phyloP scores from a whole-genome alignment of 2,329 filamentous ascomycete species.

The Fusarium chaquense region DNA sequence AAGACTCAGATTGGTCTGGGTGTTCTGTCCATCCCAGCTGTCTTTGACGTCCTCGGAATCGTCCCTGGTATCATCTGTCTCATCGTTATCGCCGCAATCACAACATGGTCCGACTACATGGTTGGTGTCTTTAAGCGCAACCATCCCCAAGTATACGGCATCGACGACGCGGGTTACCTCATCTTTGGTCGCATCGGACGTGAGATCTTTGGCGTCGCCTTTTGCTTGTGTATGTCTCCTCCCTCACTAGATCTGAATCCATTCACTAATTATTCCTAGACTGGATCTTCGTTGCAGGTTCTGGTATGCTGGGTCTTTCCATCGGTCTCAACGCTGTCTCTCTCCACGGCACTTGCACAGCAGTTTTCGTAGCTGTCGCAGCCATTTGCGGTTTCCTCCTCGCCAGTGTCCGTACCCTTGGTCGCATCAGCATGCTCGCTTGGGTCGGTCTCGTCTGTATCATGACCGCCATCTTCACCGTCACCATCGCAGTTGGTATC shows the following conservation, averaged over 20 bases:
- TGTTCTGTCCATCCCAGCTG: constrained; percentile 61
- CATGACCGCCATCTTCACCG: constrained; percentile 41
- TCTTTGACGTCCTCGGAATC: constrained; percentile 60
- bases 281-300: constrained; percentile 38
- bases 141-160: constrained; percentile 64
- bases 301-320: constrained; percentile 49
- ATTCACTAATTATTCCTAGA: constrained; percentile 18
- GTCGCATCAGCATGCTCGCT: constrained; percentile 51
- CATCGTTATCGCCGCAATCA: constrained; percentile 56
- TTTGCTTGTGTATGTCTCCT: constrained; percentile 51
- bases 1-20: constrained; percentile 60
- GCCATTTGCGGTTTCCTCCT: constrained; percentile 48
- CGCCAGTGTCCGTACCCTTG: constrained; percentile 51
- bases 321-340: constrained; percentile 57
- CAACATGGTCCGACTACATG: constrained; percentile 63
- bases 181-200: constrained; percentile 62
- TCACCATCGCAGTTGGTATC: constrained; percentile 41
- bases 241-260: accelerated
- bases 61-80: constrained; percentile 61
- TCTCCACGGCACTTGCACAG: constrained; percentile 55
- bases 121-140: constrained; percentile 63
- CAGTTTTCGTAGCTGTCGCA: constrained; percentile 56
- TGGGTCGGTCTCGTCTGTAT: constrained; percentile 46
- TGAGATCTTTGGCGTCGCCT: constrained; percentile 55
- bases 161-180: constrained; percentile 64